A percentile compares a stretch with the other conserved stretches of the same genome.
These are phyloP conservation scores for Lathyrus tuberosus DNA, from an alignment of 306 rosid genomes.

Conservation along the genomic window DNA sequence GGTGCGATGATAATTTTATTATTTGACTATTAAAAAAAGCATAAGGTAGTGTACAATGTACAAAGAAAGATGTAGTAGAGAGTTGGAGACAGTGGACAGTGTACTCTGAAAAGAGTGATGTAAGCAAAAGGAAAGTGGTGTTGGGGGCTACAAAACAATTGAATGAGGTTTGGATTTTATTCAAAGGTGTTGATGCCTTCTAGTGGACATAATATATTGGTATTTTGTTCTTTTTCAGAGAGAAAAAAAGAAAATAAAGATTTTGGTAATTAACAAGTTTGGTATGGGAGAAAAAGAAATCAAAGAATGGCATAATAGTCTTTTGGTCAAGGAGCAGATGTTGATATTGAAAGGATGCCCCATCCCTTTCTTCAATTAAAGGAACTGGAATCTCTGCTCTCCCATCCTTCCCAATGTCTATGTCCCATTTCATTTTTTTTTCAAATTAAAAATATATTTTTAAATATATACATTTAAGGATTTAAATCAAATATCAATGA, in stretches of 20 bases:
- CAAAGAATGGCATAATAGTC: constrained; percentile 46
- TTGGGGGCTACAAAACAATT: constrained; percentile 61
- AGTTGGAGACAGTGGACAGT: constrained; percentile 55
- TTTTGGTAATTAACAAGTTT: constrained; percentile 35
- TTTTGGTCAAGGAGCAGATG: constrained; percentile 71
- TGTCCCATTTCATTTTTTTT: constrained; percentile 52
- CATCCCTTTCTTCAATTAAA: constrained; percentile 71
- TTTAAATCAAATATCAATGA: not conserved
- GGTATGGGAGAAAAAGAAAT: constrained; percentile 58
- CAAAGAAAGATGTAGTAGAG: constrained; percentile 39
- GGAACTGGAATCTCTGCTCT: constrained; percentile 79
- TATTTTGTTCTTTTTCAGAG: constrained; percentile 44
- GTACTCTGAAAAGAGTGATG: constrained; percentile 61
- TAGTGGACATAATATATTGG: constrained; percentile 38
- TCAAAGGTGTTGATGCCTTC: constrained; percentile 43
- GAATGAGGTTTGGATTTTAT: constrained; percentile 72
- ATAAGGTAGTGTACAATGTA: constrained; percentile 10
- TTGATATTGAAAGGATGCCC: constrained; percentile 61
- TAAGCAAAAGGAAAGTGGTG: constrained; percentile 60
- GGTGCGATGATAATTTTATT: no score
- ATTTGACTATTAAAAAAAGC: not conserved
- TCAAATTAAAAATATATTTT: no score
- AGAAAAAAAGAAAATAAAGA: not conserved
- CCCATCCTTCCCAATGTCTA: constrained; percentile 76
- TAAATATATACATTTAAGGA: not conserved